Evolutionary conservation across 148 eudicot species (phyloP).

Genomic region (Rhododendron simsii): DNA sequence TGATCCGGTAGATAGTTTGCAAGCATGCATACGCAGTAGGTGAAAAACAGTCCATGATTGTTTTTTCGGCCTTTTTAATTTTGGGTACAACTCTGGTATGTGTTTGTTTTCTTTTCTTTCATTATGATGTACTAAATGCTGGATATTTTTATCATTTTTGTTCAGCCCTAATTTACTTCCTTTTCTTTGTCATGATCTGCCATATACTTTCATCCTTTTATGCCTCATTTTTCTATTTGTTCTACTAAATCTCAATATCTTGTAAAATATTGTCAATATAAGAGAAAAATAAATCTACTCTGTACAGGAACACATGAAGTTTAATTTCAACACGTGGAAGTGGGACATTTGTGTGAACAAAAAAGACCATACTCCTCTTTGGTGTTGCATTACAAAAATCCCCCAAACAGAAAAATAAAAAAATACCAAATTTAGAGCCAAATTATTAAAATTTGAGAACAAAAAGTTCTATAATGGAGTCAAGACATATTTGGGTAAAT

Average conservation of each 20-base stretch:
- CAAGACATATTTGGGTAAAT: not conserved
- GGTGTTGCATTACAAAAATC: not conserved
- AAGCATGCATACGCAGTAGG: not conserved
- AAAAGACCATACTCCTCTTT: not conserved
- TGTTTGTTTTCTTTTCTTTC: not conserved
- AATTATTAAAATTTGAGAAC: not conserved
- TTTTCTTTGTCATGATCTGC: not conserved
- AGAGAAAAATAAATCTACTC: not conserved
- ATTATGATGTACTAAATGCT: not conserved
- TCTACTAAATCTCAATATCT: not conserved
- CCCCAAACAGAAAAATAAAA: not conserved
- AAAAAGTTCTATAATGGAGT: not conserved
- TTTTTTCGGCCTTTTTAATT: not conserved
- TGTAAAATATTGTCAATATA: not conserved
- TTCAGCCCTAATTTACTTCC: not conserved
- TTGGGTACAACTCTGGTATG: not conserved
- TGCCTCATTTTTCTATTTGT: not conserved
- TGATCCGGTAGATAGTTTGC: not conserved
- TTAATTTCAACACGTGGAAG: not conserved
- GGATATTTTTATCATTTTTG: not conserved
- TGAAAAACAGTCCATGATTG: not conserved
- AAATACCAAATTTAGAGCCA: not conserved
- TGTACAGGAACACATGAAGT: not conserved
- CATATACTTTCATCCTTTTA: not conserved
- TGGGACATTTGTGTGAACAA: not conserved